Evolutionary conservation across 257 asterid species (phyloP).

Genomic region (Fraxinus americana): DNA sequence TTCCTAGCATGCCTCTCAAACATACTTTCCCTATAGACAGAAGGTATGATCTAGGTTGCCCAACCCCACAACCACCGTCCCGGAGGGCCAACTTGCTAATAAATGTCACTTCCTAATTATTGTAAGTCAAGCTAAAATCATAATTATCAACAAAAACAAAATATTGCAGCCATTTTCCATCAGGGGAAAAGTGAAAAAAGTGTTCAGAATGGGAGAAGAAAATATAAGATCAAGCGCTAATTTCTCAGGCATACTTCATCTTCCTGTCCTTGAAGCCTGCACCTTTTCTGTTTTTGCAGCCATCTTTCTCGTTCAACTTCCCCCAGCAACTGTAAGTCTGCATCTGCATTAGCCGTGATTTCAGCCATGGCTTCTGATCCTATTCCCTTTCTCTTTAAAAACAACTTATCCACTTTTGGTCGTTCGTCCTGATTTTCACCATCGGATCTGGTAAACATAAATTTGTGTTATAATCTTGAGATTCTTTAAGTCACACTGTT

Average conservation of each 20-base stretch:
- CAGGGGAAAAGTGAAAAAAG: background rate
- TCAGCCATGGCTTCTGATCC: conserved; percentile 93
- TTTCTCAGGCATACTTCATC: conserved; percentile 60
- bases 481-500: conserved; percentile 10
- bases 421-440: conserved; percentile 49
- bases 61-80: background rate
- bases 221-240: background rate
- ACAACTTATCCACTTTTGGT: conserved; percentile 70
- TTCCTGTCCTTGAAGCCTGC: conserved; percentile 91
- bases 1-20: background rate
- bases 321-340: conserved; percentile 83
- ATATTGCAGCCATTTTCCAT: background rate
- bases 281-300: conserved; percentile 76
- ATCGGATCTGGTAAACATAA: conserved; percentile 48
- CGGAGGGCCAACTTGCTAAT: background rate
- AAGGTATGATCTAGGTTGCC: background rate
- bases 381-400: conserved; percentile 77
- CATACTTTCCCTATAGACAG: background rate
- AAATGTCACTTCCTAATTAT: background rate
- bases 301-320: conserved; percentile 83
- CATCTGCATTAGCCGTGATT: conserved; percentile 75
- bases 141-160: background rate
- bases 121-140: background rate
- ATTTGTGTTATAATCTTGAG: conserved; percentile 4
- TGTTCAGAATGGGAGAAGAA: background rate